Evolutionary conservation across 441 rosid genomes (phyloP).

Genomic region (Erodium trifolium): DNA sequence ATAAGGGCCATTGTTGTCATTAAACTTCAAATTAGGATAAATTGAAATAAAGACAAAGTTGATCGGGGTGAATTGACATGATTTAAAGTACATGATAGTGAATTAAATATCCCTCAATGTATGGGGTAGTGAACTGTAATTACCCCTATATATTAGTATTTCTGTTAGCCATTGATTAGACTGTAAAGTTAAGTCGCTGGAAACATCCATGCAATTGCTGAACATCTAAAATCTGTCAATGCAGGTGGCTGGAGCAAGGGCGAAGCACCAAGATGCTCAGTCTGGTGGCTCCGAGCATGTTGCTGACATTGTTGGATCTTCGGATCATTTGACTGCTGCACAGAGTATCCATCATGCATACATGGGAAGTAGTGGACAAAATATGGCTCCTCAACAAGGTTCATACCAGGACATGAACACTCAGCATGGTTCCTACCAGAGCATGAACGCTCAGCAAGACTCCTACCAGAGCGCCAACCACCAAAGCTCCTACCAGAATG

Average conservation of each 20-base stretch:
- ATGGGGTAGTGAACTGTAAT: too few species aligned
- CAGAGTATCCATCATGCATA: constrained; percentile 23
- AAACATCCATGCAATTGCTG: constrained; percentile 1
- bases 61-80: too few species aligned
- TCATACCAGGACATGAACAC: constrained; percentile 15
- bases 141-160: neutral
- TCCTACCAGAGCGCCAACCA: constrained; percentile 18
- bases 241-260: constrained; percentile 30
- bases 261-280: constrained; percentile 28
- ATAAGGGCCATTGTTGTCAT: too few species aligned
- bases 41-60: too few species aligned
- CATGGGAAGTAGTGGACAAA: constrained; percentile 27
- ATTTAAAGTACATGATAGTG: too few species aligned
- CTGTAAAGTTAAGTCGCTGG: neutral
- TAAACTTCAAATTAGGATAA: too few species aligned
- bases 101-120: too few species aligned
- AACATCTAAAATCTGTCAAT: constrained; percentile 6
- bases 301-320: constrained; percentile 20
- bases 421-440: constrained; percentile 13
- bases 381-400: constrained; percentile 14
- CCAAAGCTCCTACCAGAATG: constrained; percentile 16
- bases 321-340: constrained; percentile 23
- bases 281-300: constrained; percentile 25
- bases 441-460: constrained; percentile 17
- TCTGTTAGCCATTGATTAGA: neutral